Conservation (phyloP, 805 yeast species). For the Candida anglica region DNA sequence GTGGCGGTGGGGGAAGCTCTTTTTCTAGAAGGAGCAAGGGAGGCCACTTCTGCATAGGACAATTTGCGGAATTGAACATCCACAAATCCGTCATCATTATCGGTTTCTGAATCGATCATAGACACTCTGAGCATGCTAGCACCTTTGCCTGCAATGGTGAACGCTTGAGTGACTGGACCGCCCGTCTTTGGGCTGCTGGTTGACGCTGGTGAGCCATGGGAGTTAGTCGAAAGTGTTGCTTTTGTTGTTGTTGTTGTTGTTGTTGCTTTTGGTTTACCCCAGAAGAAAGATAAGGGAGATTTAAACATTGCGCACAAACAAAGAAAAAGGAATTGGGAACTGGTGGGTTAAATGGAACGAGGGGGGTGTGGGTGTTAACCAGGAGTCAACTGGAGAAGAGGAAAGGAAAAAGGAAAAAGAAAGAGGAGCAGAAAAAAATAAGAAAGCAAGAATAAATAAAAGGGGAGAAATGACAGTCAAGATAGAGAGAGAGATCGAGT, state of each 20-base stretch:
- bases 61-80: constrained; percentile 32
- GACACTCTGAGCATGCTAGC: constrained; percentile 27
- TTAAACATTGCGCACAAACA: constrained; percentile 10
- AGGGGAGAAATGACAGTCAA: not conserved
- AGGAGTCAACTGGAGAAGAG: constrained; percentile 5
- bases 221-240: too few relatives aligned
- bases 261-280: constrained; percentile 10
- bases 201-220: too few relatives aligned
- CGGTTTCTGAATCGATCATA: constrained; percentile 23
- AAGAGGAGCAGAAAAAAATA: not conserved
- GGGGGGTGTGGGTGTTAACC: constrained; percentile 4
- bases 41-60: constrained; percentile 44
- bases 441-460: constrained; percentile 1
- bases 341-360: not conserved
- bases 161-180: constrained; percentile 19
- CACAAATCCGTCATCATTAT: constrained; percentile 27
- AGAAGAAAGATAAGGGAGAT: constrained; percentile 8
- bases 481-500: not conserved
- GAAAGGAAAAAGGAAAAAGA: not conserved
- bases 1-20: too few relatives aligned
- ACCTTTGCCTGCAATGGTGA: constrained; percentile 26
- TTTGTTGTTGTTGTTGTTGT: constrained; percentile 2
- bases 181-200: constrained; percentile 3
- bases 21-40: too few relatives aligned
- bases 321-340: too few relatives aligned